A percentile compares a stretch with the other conserved stretches of the same genome.
phyloP scores from a whole-genome alignment of 2,329 filamentous ascomycete species.

The Fusarium transvaalense region DNA sequence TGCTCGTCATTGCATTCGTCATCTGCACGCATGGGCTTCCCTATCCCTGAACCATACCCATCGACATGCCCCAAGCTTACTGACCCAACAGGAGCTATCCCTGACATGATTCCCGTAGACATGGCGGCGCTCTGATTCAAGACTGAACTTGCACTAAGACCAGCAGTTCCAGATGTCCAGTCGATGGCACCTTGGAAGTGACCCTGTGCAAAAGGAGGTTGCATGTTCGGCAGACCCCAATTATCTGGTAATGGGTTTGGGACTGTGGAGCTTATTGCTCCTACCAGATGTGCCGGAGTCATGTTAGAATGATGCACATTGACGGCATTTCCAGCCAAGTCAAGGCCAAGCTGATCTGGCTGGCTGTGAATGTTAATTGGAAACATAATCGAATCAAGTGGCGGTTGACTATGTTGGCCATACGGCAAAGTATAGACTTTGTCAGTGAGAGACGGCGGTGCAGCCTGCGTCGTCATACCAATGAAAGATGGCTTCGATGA shows the following conservation, averaged over 20 bases:
- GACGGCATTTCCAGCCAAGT: constrained; percentile 48
- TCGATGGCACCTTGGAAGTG: constrained; percentile 48
- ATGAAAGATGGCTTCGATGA: constrained; percentile 51
- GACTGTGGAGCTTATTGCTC: constrained; percentile 44
- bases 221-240: constrained; percentile 49
- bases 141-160: constrained; percentile 49
- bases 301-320: constrained; percentile 46
- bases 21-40: constrained; percentile 43
- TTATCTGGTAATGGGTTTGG: constrained; percentile 42
- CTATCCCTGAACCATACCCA: constrained; percentile 50
- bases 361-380: constrained; percentile 44
- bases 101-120: constrained; percentile 46
- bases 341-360: constrained; percentile 46
- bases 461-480: constrained; percentile 26
- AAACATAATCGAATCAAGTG: constrained; percentile 47
- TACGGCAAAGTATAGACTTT: constrained; percentile 35
- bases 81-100: constrained; percentile 22
- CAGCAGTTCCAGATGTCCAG: constrained; percentile 48
- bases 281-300: constrained; percentile 16
- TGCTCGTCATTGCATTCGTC: constrained; percentile 27
- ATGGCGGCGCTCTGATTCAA: constrained; percentile 46
- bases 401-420: constrained; percentile 39
- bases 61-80: constrained; percentile 52
- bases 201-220: constrained; percentile 29
- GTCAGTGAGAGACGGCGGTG: constrained; percentile 27